phyloP scores from a whole-genome alignment of 805 yeast species.

The Kuraishia capsulata region DNA sequence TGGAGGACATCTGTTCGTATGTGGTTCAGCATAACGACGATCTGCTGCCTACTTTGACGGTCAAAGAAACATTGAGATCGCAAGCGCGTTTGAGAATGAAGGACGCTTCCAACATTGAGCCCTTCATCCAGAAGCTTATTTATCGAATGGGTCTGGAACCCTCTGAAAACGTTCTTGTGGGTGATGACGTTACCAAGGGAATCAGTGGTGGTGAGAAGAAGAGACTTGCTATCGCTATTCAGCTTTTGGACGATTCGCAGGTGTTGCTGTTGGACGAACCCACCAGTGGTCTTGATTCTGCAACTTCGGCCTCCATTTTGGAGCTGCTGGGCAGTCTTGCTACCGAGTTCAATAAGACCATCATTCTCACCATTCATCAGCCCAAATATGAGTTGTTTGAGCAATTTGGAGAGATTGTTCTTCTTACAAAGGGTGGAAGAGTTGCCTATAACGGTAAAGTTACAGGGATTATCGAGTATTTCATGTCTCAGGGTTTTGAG shows the following conservation, averaged over 20 bases:
- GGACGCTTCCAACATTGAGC: constrained; percentile 10
- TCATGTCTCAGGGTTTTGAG: constrained; percentile 32
- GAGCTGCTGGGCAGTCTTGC: constrained; percentile 45
- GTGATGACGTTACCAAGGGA: constrained; percentile 42
- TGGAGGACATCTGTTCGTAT: constrained; percentile 43
- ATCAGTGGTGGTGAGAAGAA: constrained; percentile 67
- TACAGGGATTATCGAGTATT: constrained; percentile 30
- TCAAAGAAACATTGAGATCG: constrained; percentile 56
- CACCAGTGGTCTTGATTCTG: constrained; percentile 70
- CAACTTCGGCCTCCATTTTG: constrained; percentile 56
- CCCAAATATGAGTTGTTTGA: constrained; percentile 59
- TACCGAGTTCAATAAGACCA: constrained; percentile 39
- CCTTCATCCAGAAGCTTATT: constrained; percentile 39
- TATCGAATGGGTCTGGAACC: constrained; percentile 49
- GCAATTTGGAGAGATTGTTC: constrained; percentile 51
- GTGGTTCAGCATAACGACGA: constrained; percentile 70
- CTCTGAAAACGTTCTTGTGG: constrained; percentile 61
- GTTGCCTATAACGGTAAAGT: constrained; percentile 55
- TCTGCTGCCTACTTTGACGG: constrained; percentile 57
- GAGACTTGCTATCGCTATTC: constrained; percentile 66
- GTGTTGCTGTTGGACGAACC: constrained; percentile 69
- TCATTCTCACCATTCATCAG: constrained; percentile 68
- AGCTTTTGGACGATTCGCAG: constrained; percentile 55
- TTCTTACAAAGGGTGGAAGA: constrained; percentile 56
- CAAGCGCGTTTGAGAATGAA: constrained; percentile 54